Percentiles rank a stretch among this genome's conserved stretches.
These are phyloP conservation scores for Chaetoceros tenuissimus DNA, from an alignment of 108 stramenopile species.

Conservation along the genomic window DNA sequence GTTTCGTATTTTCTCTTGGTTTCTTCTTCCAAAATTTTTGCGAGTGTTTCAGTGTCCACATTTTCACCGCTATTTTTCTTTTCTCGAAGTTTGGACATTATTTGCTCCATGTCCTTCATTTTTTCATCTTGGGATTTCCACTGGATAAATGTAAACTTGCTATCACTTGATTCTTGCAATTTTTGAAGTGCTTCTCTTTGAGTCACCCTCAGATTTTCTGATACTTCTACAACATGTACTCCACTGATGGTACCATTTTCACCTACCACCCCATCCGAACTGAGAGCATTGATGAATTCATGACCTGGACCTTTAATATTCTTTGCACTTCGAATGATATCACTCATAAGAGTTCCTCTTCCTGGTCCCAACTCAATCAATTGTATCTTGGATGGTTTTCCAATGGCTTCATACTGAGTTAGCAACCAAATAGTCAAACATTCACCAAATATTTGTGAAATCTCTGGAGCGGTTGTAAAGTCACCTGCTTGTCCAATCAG, in stretches of 20 bases:
- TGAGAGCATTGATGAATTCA: not conserved
- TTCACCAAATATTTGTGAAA: conserved; percentile 96
- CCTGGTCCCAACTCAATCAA: conserved; percentile 95
- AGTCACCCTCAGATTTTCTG: conserved; percentile 13
- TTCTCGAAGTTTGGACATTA: not conserved
- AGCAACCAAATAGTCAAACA: conserved; percentile 90
- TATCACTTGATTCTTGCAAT: not conserved
- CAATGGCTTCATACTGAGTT: conserved; percentile 54
- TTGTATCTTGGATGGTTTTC: conserved; percentile 53
- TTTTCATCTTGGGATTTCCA: not conserved
- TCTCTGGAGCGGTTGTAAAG: conserved; percentile 97
- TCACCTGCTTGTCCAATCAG: conserved; percentile 87
- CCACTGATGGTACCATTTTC: not conserved
- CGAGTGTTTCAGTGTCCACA: not conserved
- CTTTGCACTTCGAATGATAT: conserved; percentile 57
- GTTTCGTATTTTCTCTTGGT: not conserved
- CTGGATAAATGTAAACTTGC: not conserved
- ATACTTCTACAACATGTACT: conserved; percentile 55
- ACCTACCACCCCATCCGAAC: not conserved
- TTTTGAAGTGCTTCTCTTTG: conserved; percentile 24
- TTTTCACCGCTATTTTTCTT: not conserved
- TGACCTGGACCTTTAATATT: not conserved
- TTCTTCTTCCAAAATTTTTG: not conserved
- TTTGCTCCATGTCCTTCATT: not conserved
- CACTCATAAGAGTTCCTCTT: conserved; percentile 90